phyloP scores from a whole-genome alignment of 2,329 filamentous ascomycete genomes.

The Paramyrothecium sp. region DNA sequence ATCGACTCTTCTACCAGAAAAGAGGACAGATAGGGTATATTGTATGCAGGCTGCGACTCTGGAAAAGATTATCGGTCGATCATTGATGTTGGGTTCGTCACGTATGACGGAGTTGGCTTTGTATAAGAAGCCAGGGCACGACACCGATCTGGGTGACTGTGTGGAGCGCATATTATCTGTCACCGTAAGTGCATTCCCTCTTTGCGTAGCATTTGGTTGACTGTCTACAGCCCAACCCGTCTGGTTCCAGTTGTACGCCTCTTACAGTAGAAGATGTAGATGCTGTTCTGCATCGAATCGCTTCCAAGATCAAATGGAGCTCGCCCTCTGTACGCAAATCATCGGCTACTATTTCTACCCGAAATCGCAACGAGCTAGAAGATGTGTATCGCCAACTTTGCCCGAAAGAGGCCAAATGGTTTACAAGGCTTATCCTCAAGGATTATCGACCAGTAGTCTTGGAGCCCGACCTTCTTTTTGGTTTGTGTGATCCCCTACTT shows the following conservation, averaged over 20 bases:
- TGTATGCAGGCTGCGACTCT: slow-evolving; percentile 61
- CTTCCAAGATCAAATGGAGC: slow-evolving; percentile 69
- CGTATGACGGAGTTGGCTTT: slow-evolving; percentile 60
- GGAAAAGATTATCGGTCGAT: slow-evolving; percentile 64
- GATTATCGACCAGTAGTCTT: slow-evolving; percentile 67
- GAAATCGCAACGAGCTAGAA: slow-evolving; percentile 46
- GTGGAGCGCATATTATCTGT: slow-evolving; percentile 62
- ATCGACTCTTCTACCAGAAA: slow-evolving; percentile 74
- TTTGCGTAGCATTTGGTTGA: not conserved
- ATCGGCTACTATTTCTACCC: slow-evolving; percentile 15
- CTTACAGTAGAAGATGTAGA: slow-evolving; percentile 76
- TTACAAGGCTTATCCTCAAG: slow-evolving; percentile 78
- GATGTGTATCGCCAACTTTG: slow-evolving; percentile 58
- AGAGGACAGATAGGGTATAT: slow-evolving; percentile 76
- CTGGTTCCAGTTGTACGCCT: slow-evolving; percentile 20
- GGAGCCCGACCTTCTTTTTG: slow-evolving; percentile 54
- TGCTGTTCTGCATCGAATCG: slow-evolving; percentile 60
- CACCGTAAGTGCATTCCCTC: slow-evolving; percentile 44
- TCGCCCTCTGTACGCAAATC: slow-evolving; percentile 55
- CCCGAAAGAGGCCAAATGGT: slow-evolving; percentile 80
- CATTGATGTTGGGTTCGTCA: slow-evolving; percentile 62
- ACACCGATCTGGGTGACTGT: slow-evolving; percentile 69
- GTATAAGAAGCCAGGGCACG: slow-evolving; percentile 57
- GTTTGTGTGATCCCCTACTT: slow-evolving; percentile 65
- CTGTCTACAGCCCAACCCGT: slow-evolving; percentile 41